Evolutionary conservation across 164 flowering plant species (phyloP).

Genomic region (Magnolia sinica): DNA sequence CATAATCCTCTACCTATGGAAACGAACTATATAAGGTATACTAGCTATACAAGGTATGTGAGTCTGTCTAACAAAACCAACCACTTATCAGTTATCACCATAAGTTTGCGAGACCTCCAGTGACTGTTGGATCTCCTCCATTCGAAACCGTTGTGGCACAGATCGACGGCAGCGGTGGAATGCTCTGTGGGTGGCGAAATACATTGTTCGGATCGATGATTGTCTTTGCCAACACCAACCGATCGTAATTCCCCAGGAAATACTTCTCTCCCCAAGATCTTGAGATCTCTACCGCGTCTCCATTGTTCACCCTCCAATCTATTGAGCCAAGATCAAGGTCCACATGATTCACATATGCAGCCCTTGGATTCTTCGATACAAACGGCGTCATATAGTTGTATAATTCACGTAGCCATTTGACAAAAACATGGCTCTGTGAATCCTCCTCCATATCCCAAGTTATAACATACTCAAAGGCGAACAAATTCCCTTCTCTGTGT

Average conservation of each 20-base stretch:
- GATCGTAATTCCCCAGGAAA: conserved; percentile 7
- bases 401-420: conserved; percentile 3
- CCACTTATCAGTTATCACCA: too few species aligned
- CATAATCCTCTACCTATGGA: too few species aligned
- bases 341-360: conserved; percentile 9
- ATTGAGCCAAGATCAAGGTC: conserved; percentile 12
- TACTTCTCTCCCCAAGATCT: conserved; percentile 15
- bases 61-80: too few species aligned
- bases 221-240: conserved; percentile 15
- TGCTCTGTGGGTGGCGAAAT: conserved; percentile 12
- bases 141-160: background rate
- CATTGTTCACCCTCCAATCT: background rate
- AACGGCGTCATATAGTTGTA: conserved; percentile 11
- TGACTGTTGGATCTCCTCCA: too few species aligned
- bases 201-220: conserved; percentile 13
- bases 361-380: conserved; percentile 15
- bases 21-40: too few species aligned
- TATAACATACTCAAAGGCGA: conserved; percentile 10
- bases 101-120: too few species aligned
- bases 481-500: conserved; percentile 19
- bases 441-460: conserved; percentile 11
- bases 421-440: background rate
- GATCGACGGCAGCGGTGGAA: conserved; percentile 4
- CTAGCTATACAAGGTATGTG: too few species aligned
- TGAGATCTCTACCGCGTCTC: conserved; percentile 3